Evolutionary conservation across 768 basidiomycete species (phyloP).

Genomic region (Calocybe indica): DNA sequence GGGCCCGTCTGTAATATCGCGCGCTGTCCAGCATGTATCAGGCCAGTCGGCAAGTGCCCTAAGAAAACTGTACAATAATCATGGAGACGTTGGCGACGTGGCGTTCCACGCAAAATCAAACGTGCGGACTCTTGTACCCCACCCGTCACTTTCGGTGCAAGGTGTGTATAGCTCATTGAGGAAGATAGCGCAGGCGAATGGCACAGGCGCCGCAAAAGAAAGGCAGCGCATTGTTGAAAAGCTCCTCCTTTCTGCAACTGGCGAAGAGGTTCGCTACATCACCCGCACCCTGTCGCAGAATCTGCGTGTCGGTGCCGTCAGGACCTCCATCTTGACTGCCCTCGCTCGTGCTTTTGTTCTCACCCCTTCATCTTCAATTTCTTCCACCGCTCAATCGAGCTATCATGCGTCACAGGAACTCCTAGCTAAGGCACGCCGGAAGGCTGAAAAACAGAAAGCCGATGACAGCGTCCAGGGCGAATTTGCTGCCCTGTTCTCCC

Average conservation of each 20-base stretch:
- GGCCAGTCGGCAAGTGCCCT: slow-evolving; percentile 54
- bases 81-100: slow-evolving; percentile 85
- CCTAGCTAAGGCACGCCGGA: slow-evolving; percentile 17
- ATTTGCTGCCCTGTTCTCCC: slow-evolving; percentile 35
- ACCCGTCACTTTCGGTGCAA: slow-evolving; percentile 57
- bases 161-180: slow-evolving; percentile 65
- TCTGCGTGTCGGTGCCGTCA: slow-evolving; percentile 83
- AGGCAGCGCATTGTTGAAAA: slow-evolving; percentile 78
- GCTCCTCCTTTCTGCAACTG: slow-evolving; percentile 76
- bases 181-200: slow-evolving; percentile 63
- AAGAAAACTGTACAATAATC: slow-evolving; percentile 60
- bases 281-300: slow-evolving; percentile 70
- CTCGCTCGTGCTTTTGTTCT: slow-evolving; percentile 76
- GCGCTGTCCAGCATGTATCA: slow-evolving; percentile 68
- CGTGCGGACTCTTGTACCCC: slow-evolving; percentile 67
- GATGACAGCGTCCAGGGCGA: slow-evolving; percentile 26
- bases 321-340: slow-evolving; percentile 75
- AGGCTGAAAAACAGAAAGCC: slow-evolving; percentile 14
- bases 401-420: slow-evolving; percentile 21
- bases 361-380: slow-evolving; percentile 30
- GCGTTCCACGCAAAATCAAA: slow-evolving; percentile 80
- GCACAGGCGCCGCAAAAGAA: slow-evolving; percentile 66
- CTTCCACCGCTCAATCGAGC: slow-evolving; percentile 9
- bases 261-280: slow-evolving; percentile 85
- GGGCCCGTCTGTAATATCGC: slow-evolving; percentile 61